These are phyloP conservation scores for Termitomyces sp. DNA, from an alignment of 1,284 basidiomycete genomes.

Conservation along the genomic window DNA sequence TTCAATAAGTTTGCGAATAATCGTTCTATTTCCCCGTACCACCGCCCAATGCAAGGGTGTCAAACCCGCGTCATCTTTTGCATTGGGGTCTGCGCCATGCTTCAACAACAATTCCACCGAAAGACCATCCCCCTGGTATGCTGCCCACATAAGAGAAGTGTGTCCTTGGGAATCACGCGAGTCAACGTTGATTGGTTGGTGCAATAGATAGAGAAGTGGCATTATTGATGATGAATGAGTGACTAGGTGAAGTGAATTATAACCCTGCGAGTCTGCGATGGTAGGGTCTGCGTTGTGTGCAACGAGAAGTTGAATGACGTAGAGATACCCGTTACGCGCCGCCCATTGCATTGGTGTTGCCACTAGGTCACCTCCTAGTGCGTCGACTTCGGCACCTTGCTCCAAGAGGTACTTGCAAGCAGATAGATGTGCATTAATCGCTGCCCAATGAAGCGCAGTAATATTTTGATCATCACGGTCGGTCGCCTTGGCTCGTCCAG, in stretches of 20 bases:
- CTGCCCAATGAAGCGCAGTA: conserved; percentile 95
- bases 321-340: conserved; percentile 91
- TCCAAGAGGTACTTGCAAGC: conserved; percentile 82
- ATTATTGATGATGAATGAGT: conserved; percentile 94
- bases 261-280: conserved; percentile 89
- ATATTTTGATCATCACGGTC: conserved; percentile 89
- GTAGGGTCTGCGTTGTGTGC: conserved; percentile 89
- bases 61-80: conserved; percentile 79
- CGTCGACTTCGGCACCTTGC: conserved; percentile 93
- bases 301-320: conserved; percentile 89
- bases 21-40: conserved; percentile 87
- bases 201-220: conserved; percentile 89
- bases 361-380: conserved; percentile 90
- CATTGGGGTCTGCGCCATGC: conserved; percentile 78
- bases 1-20: conserved; percentile 81
- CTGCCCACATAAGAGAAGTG: conserved; percentile 98
- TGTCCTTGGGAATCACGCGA: conserved; percentile 89
- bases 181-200: conserved; percentile 87
- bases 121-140: conserved; percentile 96
- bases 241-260: conserved; percentile 93
- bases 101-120: conserved; percentile 88
- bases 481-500: conserved; percentile 68
- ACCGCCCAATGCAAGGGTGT: conserved; percentile 98
- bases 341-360: conserved; percentile 99
- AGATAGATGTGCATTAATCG: conserved; percentile 84